These are phyloP conservation scores for Conoideocrella luteorostrata DNA, from an alignment of 2,329 filamentous ascomycete genomes.

Conservation along the genomic window DNA sequence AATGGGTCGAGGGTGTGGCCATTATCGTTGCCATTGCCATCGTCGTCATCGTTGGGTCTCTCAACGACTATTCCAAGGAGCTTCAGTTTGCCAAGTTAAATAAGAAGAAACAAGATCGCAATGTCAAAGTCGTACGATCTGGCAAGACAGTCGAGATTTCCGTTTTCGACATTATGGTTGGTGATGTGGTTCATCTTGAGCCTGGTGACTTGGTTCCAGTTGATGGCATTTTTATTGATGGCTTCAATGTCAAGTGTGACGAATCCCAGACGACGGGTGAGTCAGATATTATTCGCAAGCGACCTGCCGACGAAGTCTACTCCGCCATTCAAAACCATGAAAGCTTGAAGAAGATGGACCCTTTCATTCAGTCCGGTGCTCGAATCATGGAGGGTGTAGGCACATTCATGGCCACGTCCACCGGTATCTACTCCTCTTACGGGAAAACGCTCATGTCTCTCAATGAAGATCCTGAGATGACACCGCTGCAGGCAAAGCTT, in stretches of 20 bases:
- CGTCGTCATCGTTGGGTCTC: constrained; percentile 68
- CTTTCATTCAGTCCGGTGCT: constrained; percentile 78
- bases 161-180: constrained; percentile 62
- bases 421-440: constrained; percentile 67
- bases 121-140: constrained; percentile 65
- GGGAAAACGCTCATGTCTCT: constrained; percentile 70
- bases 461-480: constrained; percentile 68
- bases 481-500: constrained; percentile 69
- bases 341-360: constrained; percentile 65
- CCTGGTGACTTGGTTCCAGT: constrained; percentile 70
- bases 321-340: constrained; percentile 61
- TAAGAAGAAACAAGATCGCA: constrained; percentile 70
- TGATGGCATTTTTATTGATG: constrained; percentile 66
- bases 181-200: constrained; percentile 67
- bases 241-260: constrained; percentile 69
- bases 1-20: constrained; percentile 78
- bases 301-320: constrained; percentile 60
- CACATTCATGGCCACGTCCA: constrained; percentile 67
- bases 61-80: constrained; percentile 78
- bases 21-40: constrained; percentile 76
- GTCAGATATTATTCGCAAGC: constrained; percentile 68
- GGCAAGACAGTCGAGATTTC: constrained; percentile 64
- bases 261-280: constrained; percentile 76
- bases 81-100: constrained; percentile 73
- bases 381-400: constrained; percentile 73